Base-by-base conservation (phyloP, 208 protist genomes). In the Leishmania tropica region DNA sequence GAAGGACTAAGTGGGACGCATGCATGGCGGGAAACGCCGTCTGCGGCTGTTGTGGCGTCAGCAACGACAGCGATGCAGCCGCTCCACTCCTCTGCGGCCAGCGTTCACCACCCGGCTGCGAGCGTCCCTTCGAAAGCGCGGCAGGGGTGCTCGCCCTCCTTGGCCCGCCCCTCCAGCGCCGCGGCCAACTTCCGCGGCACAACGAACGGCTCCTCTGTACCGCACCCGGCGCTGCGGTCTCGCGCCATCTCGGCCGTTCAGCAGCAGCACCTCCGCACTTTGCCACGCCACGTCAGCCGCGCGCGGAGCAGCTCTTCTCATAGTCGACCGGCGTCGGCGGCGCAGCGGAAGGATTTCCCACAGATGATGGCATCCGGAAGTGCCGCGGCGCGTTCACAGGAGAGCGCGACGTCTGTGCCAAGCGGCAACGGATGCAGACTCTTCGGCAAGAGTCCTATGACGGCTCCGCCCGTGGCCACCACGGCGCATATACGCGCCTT, bases 151-250 rank as follows among this genome's bases (percentile, higher is more conserved):
- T 47, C 40, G 21, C 8, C 47, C 71, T 40, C 31, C n/a, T 75
- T 54, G 0, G 3, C 71, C 45, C 21, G 28, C 47, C 47, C n/a
- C 47, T 56, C 71, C 45, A 75, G 71, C 47, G 71, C 71, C 71
- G n/a, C 71, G 45, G 71, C 45, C 47, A 75, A 19, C 71, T 56
- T 31, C 19, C 47, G 45, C 19, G 15, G n/a, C 10, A 31, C 47
- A 13, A 40, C n/a, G 71, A 56, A 54, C 24, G 24, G n/a, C 71
- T 31, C n/a, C 24, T 48, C 71, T 47, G 42, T 56, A 8, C 11
- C 72, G 19, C 71, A 81, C 71, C 81, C 81, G 5, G 81, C 71
- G 24, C 35, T 60, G n/a, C 37, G 71, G 10, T 85, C 81, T 3
- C 81, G 72, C 58, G 45, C 60, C 15, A 40, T 64, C 42, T 85